Conservation (phyloP, 2,329 filamentous ascomycete species). For the Trematosphaeria pertusa region DNA sequence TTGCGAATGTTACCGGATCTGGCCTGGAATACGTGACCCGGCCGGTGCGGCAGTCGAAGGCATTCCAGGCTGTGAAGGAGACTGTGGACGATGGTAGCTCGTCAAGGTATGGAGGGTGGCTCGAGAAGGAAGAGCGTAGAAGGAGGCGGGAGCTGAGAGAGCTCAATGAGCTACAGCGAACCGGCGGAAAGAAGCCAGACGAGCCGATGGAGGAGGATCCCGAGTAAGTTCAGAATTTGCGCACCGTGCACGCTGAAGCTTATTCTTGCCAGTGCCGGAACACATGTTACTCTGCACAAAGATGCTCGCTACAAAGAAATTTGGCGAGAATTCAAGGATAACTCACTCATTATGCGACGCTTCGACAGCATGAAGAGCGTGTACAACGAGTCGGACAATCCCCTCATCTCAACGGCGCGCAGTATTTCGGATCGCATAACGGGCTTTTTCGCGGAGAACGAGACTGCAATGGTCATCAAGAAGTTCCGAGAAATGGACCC, state of each 20-base stretch:
- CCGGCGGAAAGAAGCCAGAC: slow-evolving; percentile 49
- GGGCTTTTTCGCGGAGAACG: slow-evolving; percentile 98
- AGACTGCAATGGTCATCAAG: slow-evolving; percentile 97
- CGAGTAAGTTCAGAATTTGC: slow-evolving; percentile 83
- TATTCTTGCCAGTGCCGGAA: slow-evolving; percentile 73
- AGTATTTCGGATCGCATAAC: slow-evolving; percentile 92
- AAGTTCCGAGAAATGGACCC: slow-evolving; percentile 97
- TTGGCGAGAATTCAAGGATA: slow-evolving; percentile 95
- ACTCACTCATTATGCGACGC: slow-evolving; percentile 85
- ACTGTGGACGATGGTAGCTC: slow-evolving; percentile 97
- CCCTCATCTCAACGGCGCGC: slow-evolving; percentile 88
- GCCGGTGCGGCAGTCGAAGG: slow-evolving; percentile 91
- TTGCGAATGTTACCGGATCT: slow-evolving; percentile 83
- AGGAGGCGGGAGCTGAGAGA: slow-evolving; percentile 78
- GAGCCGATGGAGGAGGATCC: slow-evolving; percentile 83
- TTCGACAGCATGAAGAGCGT: slow-evolving; percentile 84
- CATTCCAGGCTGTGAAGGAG: slow-evolving; percentile 90
- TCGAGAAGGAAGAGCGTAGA: slow-evolving; percentile 92
- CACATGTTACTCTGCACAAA: slow-evolving; percentile 94
- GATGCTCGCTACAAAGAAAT: slow-evolving; percentile 97
- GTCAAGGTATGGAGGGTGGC: slow-evolving; percentile 93
- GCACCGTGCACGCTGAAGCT: no score
- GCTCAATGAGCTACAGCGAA: slow-evolving; percentile 62
- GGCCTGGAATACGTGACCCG: slow-evolving; percentile 94
- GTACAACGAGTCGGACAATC: slow-evolving; percentile 98